These are phyloP conservation scores for Leccinum uliginosum DNA, from an alignment of 768 basidiomycete genomes.

Conservation along the genomic window DNA sequence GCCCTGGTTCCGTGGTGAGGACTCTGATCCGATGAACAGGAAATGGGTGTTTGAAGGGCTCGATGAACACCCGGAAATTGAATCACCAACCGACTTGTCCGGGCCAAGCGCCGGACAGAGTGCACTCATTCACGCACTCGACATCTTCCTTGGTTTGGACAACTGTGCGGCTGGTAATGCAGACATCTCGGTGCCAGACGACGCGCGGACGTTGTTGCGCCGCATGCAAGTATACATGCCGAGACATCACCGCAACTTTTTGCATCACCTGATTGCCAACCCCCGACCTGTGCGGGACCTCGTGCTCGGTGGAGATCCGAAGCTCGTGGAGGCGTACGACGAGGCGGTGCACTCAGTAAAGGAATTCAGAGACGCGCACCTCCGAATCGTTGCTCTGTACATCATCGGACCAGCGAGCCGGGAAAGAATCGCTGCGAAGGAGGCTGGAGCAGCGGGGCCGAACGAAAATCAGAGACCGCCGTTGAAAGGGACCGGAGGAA, in stretches of 20 bases:
- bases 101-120: slow-evolving; percentile 86
- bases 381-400: slow-evolving; percentile 69
- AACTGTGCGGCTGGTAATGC: slow-evolving; percentile 28
- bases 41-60: slow-evolving; percentile 62
- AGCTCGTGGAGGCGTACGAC: slow-evolving; percentile 57
- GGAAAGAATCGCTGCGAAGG: slow-evolving; percentile 9
- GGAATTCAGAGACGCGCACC: slow-evolving; percentile 71
- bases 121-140: slow-evolving; percentile 67
- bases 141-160: slow-evolving; percentile 69
- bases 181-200: slow-evolving; percentile 4
- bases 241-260: slow-evolving; percentile 71
- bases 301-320: slow-evolving; percentile 32
- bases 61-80: slow-evolving; percentile 40
- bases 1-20: slow-evolving; percentile 79
- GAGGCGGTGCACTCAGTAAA: slow-evolving; percentile 60
- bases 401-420: slow-evolving; percentile 63
- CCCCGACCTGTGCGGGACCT: slow-evolving; percentile 60
- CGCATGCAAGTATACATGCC: slow-evolving; percentile 86
- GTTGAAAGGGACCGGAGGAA: slow-evolving; percentile 76
- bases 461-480: slow-evolving; percentile 22
- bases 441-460: slow-evolving; percentile 5
- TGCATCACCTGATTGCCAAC: slow-evolving; percentile 57
- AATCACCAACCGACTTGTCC: slow-evolving; percentile 51
- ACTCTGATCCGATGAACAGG: slow-evolving; percentile 42
- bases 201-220: slow-evolving; percentile 47